Percentiles rank a stretch among this genome's conserved stretches.
phyloP scores from a whole-genome alignment of 805 yeast genomes.

The Kuraishia borneana region DNA sequence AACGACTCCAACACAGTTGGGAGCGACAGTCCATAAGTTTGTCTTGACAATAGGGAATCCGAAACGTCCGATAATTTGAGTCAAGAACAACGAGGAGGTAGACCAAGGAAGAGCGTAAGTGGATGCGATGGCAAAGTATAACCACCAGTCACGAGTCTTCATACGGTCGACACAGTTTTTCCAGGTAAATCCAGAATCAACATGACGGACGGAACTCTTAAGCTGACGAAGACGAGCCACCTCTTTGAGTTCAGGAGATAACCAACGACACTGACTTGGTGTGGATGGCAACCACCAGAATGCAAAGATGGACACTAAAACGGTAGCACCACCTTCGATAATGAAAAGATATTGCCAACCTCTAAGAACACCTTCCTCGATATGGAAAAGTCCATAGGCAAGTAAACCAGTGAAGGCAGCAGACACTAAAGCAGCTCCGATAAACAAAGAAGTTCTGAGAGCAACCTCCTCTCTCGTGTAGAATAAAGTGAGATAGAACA shows the following conservation, averaged over 20 bases:
- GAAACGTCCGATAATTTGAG: slow-evolving; percentile 27
- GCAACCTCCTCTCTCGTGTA: slow-evolving; percentile 26
- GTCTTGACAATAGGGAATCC: slow-evolving; percentile 29
- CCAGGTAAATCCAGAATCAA: slow-evolving; percentile 22
- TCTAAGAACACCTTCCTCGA: slow-evolving; percentile 11
- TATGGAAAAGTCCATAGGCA: slow-evolving; percentile 34
- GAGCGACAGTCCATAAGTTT: slow-evolving; percentile 33
- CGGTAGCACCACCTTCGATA: slow-evolving; percentile 49
- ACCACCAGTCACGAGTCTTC: no score
- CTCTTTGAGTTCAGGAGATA: slow-evolving; percentile 28
- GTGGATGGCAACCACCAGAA: slow-evolving; percentile 23
- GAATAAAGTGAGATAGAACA: slow-evolving; percentile 23
- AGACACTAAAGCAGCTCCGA: slow-evolving; percentile 9
- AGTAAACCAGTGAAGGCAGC: slow-evolving; percentile 27
- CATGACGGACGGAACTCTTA: slow-evolving; percentile 31
- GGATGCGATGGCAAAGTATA: no score
- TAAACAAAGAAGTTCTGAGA: slow-evolving; percentile 41
- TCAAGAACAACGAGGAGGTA: slow-evolving; percentile 29
- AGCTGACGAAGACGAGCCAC: slow-evolving; percentile 25
- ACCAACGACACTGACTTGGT: slow-evolving; percentile 22
- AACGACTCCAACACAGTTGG: slow-evolving; percentile 36
- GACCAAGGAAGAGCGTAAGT: slow-evolving; percentile 32
- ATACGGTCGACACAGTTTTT: slow-evolving; percentile 29
- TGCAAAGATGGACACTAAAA: slow-evolving; percentile 33
- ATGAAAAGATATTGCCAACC: slow-evolving; percentile 61